Base-by-base conservation (phyloP, 176 grass and related monocot species). In the Chloris gayana region DNA sequence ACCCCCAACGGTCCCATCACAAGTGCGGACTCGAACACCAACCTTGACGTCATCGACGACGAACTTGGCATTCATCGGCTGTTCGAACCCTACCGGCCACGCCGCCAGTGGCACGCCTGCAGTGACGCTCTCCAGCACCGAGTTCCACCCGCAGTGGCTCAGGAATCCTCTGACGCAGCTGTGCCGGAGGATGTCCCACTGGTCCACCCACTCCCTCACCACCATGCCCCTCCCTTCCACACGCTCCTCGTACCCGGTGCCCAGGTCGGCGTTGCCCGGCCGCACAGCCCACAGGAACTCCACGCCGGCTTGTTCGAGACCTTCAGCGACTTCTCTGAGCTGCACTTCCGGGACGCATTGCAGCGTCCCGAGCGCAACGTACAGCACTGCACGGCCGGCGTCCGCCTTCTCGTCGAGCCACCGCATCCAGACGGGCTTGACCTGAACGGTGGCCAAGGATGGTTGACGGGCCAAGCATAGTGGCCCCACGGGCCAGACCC, bases 141-240 rank as follows among this genome's bases (percentile, higher is more conserved):
- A 89, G 76, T 89, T 89, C 81, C 87, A 89, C 4, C 81, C 81
- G 57, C 86, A 80, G 35, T 88, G 87, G 71, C 76, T 82, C 53
- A 83, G 73, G 85, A 83, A 86, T 0, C 74, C 74, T 31, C 17
- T 60, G 0, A 63, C 25, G 19, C 38, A 21, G 1, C 7, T 6
- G 38, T 77, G 74, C 9, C 2, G 14, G 25, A 77, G 74, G 58
- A 77, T 46, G 6, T 46, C 9, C 26, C 57, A 53, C 0, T 76
- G 74, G 9, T 76, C 38, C 24, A 63, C 57, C 74, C 57, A 76
- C 4, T 63, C 74, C 7, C 57, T 76, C 4, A 63, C 74, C 24
- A 76, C 38, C 57, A n/a, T n/a, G 37, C 74, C 74, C 27, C 57
- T 27, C 26, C 38, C 57, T 14, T 1, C 6, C 3, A 63, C 57